phyloP scores from a whole-genome alignment of 352 stramenopile species.

The Phytophthora citricola region DNA sequence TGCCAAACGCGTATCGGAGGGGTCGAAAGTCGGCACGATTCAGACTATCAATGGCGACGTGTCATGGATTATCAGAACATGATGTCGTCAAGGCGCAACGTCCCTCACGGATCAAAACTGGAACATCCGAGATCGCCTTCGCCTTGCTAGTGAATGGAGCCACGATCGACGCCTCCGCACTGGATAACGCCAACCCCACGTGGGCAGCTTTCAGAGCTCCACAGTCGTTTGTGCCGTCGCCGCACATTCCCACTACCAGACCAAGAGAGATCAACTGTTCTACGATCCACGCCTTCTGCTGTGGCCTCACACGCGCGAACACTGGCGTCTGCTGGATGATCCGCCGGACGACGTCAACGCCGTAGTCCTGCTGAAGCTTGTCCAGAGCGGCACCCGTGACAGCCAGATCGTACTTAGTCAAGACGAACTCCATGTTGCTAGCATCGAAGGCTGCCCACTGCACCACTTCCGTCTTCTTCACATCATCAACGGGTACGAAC shows the following conservation, averaged over 20 bases:
- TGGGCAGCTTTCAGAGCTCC: conserved; percentile 86
- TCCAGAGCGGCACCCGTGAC: conserved; percentile 57
- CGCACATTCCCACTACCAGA: conserved; percentile 55
- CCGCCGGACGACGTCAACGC: conserved; percentile 40
- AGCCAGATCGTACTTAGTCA: conserved; percentile 44
- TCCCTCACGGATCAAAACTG: conserved; percentile 81
- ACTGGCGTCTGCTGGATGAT: conserved; percentile 41
- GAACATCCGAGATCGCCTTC: conserved; percentile 77
- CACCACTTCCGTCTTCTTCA: conserved; percentile 34
- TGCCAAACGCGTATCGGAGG: no score
- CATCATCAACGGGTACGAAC: conserved; percentile 44
- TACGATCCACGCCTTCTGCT: conserved; percentile 64
- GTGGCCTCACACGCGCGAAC: conserved; percentile 58
- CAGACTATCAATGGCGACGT: no score
- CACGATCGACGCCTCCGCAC: conserved; percentile 86
- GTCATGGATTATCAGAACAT: no score
- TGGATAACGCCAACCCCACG: conserved; percentile 83
- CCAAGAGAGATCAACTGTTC: conserved; percentile 54
- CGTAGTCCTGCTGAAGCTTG: conserved; percentile 33
- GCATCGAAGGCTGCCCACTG: conserved; percentile 39
- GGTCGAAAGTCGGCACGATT: no score
- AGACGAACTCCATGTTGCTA: conserved; percentile 34
- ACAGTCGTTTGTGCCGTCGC: conserved; percentile 85
- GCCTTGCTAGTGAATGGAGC: conserved; percentile 67
- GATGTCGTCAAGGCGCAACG: conserved; percentile 76